Base-by-base conservation (phyloP, 495 filamentous ascomycete genomes). In the Penicillium cinerascens region DNA sequence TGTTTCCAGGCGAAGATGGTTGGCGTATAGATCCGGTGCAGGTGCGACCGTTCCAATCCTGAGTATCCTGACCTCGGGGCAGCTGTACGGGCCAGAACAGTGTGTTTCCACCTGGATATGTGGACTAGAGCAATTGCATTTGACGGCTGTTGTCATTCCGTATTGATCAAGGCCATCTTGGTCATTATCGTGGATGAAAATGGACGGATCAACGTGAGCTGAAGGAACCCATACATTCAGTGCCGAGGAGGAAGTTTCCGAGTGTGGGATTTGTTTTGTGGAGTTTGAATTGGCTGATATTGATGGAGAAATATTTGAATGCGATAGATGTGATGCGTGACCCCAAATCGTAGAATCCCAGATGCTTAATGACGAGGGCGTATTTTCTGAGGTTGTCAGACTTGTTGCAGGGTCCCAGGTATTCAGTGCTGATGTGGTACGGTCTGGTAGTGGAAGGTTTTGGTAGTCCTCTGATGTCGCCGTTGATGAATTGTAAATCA, bases 1-100 rank as follows among this genome's bases (percentile, higher is more conserved):
- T 4, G 47, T 43, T 42, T 67, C 58, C 26, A 67, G 41, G 29
- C 64, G 61, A 17, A 67, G 61, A 33, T 52, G 45, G 51, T 63
- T 67, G 37, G 44, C 39, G 16, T 65, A 65, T 40, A 53, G 64
- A 43, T 65, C 58, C 26, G 58, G 55, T 26, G 36, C n/a, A 21
- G 23, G 27, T 27, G 48, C 17, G 18, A 25, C 47, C 7, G 55
- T 16, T 23, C 13, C 47, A 8, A 55, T 42, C 13, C 18, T 52
- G 29, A 60, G 11, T 16, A 60, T 38, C 18, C 46, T 55, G 17
- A 54, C 6, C 10, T 54, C 48, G 18, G 17, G 27, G n/a, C 26
- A 6, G 18, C 44, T 43, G 41, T 21, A 43, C 37, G 40, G 27
- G 26, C 39, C n/a, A 4, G 56, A 35, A 0, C 37, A 4, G 17